Percentiles rank a stretch among this genome's conserved stretches.
Conservation (phyloP, 345 rosid genomes). For the Rhizophora mangle region DNA sequence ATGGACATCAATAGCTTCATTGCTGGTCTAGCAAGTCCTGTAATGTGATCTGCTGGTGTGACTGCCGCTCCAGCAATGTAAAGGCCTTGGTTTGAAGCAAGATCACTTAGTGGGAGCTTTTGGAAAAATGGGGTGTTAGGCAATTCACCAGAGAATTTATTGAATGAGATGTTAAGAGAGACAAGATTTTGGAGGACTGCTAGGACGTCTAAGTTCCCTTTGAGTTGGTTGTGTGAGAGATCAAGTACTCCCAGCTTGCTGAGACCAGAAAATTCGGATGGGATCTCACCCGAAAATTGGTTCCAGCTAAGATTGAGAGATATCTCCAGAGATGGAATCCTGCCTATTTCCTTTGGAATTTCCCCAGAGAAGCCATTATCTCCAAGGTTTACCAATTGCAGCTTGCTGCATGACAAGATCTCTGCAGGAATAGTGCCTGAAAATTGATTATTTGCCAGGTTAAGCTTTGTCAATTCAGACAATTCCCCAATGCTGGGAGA, state of each 20-base stretch:
- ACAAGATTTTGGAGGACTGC: slow-evolving; percentile 78
- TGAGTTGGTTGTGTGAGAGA: slow-evolving; percentile 69
- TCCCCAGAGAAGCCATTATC: slow-evolving; percentile 67
- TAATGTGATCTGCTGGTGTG: slow-evolving; percentile 36
- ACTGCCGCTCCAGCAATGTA: slow-evolving; percentile 41
- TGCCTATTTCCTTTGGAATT: slow-evolving; percentile 76
- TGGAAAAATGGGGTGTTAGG: slow-evolving; percentile 77
- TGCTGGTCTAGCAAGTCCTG: slow-evolving; percentile 42
- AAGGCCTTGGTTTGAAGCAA: slow-evolving; percentile 67
- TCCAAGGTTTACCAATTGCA: slow-evolving; percentile 71
- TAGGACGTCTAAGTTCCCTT: slow-evolving; percentile 60
- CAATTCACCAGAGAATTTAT: slow-evolving; percentile 79
- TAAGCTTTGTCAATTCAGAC: slow-evolving; percentile 69
- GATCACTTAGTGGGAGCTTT: slow-evolving; percentile 71
- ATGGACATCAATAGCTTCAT: slow-evolving; percentile 55
- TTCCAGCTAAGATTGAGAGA: slow-evolving; percentile 88
- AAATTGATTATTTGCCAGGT: slow-evolving; percentile 58
- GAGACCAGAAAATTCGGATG: slow-evolving; percentile 67
- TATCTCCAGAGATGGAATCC: slow-evolving; percentile 68
- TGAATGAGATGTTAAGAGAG: slow-evolving; percentile 84
- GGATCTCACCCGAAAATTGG: slow-evolving; percentile 63
- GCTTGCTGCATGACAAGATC: slow-evolving; percentile 63
- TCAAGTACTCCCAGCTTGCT: slow-evolving; percentile 70
- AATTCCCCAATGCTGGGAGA: slow-evolving; percentile 58
- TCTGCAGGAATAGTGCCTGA: slow-evolving; percentile 70